Percentiles rank a stretch among this genome's conserved stretches.
phyloP scores from a whole-genome alignment of 306 rosid genomes.

The Acmispon strigosus region DNA sequence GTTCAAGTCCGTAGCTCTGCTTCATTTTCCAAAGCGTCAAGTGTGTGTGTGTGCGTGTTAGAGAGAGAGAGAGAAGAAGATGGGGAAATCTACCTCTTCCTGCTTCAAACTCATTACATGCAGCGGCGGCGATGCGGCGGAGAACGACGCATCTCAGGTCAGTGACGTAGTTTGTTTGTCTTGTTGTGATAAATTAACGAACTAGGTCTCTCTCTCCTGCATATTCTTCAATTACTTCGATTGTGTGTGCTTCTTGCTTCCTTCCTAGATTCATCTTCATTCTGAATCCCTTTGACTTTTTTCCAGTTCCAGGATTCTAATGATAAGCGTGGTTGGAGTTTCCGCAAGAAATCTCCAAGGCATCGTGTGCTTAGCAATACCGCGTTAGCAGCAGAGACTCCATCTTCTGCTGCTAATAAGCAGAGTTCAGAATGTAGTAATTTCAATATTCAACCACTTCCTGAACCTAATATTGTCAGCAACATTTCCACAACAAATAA shows the following conservation, averaged over 20 bases:
- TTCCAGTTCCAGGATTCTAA: slow-evolving; percentile 50
- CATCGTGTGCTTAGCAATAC: slow-evolving; percentile 85
- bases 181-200: too few species aligned
- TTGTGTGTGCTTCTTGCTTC: too few species aligned
- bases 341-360: slow-evolving; percentile 68
- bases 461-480: slow-evolving; percentile 40
- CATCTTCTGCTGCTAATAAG: slow-evolving; percentile 48
- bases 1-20: slow-evolving; percentile 54
- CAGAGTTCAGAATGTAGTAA: slow-evolving; percentile 50
- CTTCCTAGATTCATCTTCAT: too few species aligned
- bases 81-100: slow-evolving; percentile 69
- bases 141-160: slow-evolving; percentile 53
- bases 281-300: not conserved
- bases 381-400: slow-evolving; percentile 46
- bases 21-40: slow-evolving; percentile 32
- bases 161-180: too few species aligned
- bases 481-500: slow-evolving; percentile 35
- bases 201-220: not conserved
- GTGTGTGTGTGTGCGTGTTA: not conserved
- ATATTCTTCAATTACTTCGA: slow-evolving; percentile 1
- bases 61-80: slow-evolving; percentile 6
- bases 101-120: slow-evolving; percentile 81
- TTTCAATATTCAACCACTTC: slow-evolving; percentile 34
- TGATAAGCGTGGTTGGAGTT: slow-evolving; percentile 91
- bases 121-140: slow-evolving; percentile 53